Evolutionary conservation across 2,329 filamentous ascomycete genomes (phyloP).

Genomic region (Hypoxylon sp.): DNA sequence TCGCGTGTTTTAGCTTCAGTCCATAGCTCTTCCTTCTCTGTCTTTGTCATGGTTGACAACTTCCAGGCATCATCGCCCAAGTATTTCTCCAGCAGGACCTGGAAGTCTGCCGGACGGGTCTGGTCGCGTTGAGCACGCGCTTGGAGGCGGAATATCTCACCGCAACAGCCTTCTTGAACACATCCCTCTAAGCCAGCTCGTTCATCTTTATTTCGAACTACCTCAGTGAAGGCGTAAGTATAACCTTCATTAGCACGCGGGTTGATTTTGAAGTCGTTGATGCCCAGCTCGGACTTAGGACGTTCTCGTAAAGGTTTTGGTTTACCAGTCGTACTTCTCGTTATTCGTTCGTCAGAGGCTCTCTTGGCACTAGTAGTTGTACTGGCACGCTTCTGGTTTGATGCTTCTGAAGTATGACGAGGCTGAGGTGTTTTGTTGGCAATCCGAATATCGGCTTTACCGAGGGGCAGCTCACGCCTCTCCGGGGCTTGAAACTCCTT

Average conservation of each 20-base stretch:
- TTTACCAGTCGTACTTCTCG: slow-evolving; percentile 35
- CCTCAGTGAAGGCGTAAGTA: slow-evolving; percentile 79
- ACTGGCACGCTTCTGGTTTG: slow-evolving; percentile 17
- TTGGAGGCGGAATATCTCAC: slow-evolving; percentile 75
- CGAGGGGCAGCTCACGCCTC: slow-evolving; percentile 58
- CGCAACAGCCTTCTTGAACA: slow-evolving; percentile 80
- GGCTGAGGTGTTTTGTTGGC: slow-evolving; percentile 16
- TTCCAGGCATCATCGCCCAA: slow-evolving; percentile 71
- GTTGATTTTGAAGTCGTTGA: slow-evolving; percentile 87
- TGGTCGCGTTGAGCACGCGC: slow-evolving; percentile 65
- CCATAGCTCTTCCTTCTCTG: slow-evolving; percentile 75
- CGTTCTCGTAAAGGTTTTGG: slow-evolving; percentile 67
- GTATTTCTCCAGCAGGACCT: slow-evolving; percentile 64
- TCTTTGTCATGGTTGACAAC: slow-evolving; percentile 66
- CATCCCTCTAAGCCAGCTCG: slow-evolving; percentile 81
- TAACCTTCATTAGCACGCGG: slow-evolving; percentile 76
- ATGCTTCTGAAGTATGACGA: slow-evolving; percentile 15
- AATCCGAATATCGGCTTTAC: slow-evolving; percentile 44
- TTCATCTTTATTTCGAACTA: slow-evolving; percentile 77
- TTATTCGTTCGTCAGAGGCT: slow-evolving; percentile 39
- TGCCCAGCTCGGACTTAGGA: slow-evolving; percentile 67
- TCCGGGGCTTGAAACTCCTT: slow-evolving; percentile 52
- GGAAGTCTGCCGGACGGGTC: slow-evolving; percentile 46
- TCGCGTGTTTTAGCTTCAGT: slow-evolving; percentile 80
- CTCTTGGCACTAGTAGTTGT: slow-evolving; percentile 19